These are phyloP conservation scores for Prunus padus DNA, from an alignment of 306 rosid species.

Conservation along the genomic window DNA sequence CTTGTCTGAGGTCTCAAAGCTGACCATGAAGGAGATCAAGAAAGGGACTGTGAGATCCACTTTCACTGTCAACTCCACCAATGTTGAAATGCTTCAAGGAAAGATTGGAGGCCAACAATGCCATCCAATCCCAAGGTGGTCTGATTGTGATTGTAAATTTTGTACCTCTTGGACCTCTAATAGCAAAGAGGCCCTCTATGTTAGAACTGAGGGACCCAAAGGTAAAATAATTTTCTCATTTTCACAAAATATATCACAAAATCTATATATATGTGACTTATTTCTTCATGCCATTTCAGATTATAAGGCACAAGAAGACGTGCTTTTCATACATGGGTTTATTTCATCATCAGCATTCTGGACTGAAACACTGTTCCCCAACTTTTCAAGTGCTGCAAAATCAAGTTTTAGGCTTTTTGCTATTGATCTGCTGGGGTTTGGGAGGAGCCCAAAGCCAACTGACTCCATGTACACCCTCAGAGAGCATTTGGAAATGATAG, in stretches of 20 bases:
- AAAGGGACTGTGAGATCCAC: conserved; percentile 28
- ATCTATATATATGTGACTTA: not conserved
- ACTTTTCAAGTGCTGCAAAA: conserved; percentile 47
- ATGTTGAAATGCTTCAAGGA: conserved; percentile 79
- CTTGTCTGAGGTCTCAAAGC: conserved; percentile 62
- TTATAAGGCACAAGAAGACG: conserved; percentile 54
- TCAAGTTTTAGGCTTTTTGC: conserved; percentile 73
- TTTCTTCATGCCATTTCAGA: conserved; percentile 22
- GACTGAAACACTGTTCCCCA: conserved; percentile 89
- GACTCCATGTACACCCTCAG: conserved; percentile 78
- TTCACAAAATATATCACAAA: not conserved
- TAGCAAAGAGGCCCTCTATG: conserved; percentile 55
- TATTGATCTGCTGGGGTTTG: conserved; percentile 86
- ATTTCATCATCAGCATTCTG: conserved; percentile 88
- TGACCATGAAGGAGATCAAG: conserved; percentile 34
- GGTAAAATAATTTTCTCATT: conserved; percentile 35
- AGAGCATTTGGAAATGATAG: conserved; percentile 88
- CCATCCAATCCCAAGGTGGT: conserved; percentile 68
- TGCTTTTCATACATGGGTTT: conserved; percentile 88
- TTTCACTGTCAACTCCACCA: conserved; percentile 55
- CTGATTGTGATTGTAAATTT: conserved; percentile 76
- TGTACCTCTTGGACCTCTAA: conserved; percentile 68
- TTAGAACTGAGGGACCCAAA: conserved; percentile 50
- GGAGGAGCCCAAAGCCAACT: conserved; percentile 85
- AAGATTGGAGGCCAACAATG: conserved; percentile 40